Base-by-base conservation (phyloP, 805 yeast species). In the Lipomyces oligophaga region DNA sequence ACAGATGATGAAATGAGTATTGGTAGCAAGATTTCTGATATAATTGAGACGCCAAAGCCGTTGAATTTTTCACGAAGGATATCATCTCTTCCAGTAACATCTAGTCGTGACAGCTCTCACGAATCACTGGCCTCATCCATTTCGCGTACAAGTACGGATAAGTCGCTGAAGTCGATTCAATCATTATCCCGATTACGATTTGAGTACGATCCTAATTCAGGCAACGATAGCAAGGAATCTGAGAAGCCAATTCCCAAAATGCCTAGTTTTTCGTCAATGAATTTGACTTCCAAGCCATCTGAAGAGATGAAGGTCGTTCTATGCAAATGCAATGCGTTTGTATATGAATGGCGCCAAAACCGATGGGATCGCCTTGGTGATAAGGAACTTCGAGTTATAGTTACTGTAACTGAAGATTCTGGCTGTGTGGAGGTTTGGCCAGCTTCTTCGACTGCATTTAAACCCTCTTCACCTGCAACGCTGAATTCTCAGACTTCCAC, bases 371-470 rank as follows among this genome's bases (percentile, higher is more conserved):
- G 44, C 27, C 21, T 57, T 10, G 36, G 37, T 5, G 50, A 45
- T 13, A 36, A 34, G 24, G 50, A 50, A 16, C 43, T 57, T 16
- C 46, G 52, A 6, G 53, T 57, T 6, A 20, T 41, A 26, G 42
- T 55, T 15, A 38, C 47, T 5, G 51, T 51, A 6, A 19, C 34
- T 5, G 56, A 50, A 8, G 53, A 41, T 5, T 31, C 48, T 13
- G 56, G 54, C 2, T 16, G 18, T 5, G 32, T 55, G 15, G 60
- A 57, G 22, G 47, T 57, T 8, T 57, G 60, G 60, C 56, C 57
- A 3, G 15, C 32, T 4, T 25, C 31, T 20, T 11, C 34, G 6
- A 26, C 22, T 21, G 11, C 16, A 7, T 24, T 18, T 7, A 16
- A 20, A 18, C 15, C 21, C 5, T 11, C n/a, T n/a, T 7, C 16